Evolutionary conservation across 2,329 filamentous ascomycete genomes (phyloP).

Genomic region (Xylaria sp.): DNA sequence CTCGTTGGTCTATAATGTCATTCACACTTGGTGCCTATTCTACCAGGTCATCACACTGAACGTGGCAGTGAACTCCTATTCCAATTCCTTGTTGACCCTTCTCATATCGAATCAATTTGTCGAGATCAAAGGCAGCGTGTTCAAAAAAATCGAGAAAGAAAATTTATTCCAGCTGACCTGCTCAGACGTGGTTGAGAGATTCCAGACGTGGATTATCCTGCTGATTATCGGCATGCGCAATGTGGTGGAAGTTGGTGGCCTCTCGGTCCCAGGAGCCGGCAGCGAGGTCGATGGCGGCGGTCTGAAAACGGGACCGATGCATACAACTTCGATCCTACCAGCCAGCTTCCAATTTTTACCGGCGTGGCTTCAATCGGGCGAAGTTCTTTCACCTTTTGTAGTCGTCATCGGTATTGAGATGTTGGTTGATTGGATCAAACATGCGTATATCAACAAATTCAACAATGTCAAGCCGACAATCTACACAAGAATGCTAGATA

Average conservation of each 20-base stretch:
- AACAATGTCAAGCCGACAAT: slow-evolving; percentile 95
- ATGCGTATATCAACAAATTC: slow-evolving; percentile 98
- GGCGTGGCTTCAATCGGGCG: slow-evolving; percentile 78
- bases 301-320: slow-evolving; percentile 68
- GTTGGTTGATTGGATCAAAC: slow-evolving; percentile 96
- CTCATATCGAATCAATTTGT: slow-evolving; percentile 98
- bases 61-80: slow-evolving; percentile 98
- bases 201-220: slow-evolving; percentile 97
- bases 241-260: slow-evolving; percentile 91
- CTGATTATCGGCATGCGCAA: slow-evolving; percentile 96
- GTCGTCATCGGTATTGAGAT: slow-evolving; percentile 96
- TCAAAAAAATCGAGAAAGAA: slow-evolving; percentile 98
- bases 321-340: slow-evolving; percentile 81
- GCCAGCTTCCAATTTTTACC: slow-evolving; percentile 92
- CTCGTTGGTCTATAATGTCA: slow-evolving; percentile 85
- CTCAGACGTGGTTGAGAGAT: slow-evolving; percentile 95
- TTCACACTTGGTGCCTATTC: slow-evolving; percentile 88
- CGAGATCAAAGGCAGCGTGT: slow-evolving; percentile 97
- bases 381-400: slow-evolving; percentile 91
- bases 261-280: slow-evolving; percentile 71
- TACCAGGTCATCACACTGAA: slow-evolving; percentile 98
- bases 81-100: slow-evolving; percentile 91
- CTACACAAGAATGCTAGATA: slow-evolving; percentile 89
- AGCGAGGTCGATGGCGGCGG: slow-evolving; percentile 60
- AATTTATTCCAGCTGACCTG: slow-evolving; percentile 97